A percentile compares a stretch with the other conserved stretches of the same genome.
Evolutionary conservation across 2,329 filamentous ascomycete species (phyloP).

Genomic region (Pyrenochaeta sp.): DNA sequence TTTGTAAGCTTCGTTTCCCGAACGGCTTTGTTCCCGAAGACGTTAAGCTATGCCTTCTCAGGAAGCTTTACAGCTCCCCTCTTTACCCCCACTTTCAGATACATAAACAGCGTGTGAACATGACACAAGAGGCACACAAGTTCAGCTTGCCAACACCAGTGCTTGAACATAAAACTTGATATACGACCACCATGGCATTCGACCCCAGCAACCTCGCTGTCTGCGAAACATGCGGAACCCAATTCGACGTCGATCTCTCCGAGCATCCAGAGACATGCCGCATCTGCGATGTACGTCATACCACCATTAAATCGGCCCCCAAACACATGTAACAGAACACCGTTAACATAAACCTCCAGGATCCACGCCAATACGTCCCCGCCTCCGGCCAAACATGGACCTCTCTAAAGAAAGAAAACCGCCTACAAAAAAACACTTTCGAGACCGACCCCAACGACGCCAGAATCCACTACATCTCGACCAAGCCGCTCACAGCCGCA

Average conservation of each 20-base stretch:
- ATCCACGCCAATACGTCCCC: conserved; percentile 73
- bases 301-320: too few relatives aligned
- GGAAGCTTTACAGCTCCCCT: conserved; percentile 6
- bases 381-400: conserved; percentile 71
- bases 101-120: not conserved
- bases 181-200: conserved; percentile 38
- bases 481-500: conserved; percentile 37
- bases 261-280: conserved; percentile 63
- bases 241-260: conserved; percentile 65
- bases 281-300: conserved; percentile 71
- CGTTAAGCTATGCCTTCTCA: conserved; percentile 13
- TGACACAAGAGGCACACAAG: too few relatives aligned
- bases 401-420: conserved; percentile 58
- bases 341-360: conserved; percentile 43
- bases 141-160: too few relatives aligned
- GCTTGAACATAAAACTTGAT: too few relatives aligned
- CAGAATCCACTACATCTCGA: conserved; percentile 54
- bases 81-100: conserved; percentile 12
- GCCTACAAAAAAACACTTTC: conserved; percentile 63
- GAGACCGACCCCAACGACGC: conserved; percentile 55
- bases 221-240: conserved; percentile 74
- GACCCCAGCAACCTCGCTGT: conserved; percentile 59
- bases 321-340: not conserved
- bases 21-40: conserved; percentile 7
- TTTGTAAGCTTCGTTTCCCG: conserved; percentile 18